phyloP scores from a whole-genome alignment of 1,139 yeast species.

The Eremothecium cymbalariae region DNA sequence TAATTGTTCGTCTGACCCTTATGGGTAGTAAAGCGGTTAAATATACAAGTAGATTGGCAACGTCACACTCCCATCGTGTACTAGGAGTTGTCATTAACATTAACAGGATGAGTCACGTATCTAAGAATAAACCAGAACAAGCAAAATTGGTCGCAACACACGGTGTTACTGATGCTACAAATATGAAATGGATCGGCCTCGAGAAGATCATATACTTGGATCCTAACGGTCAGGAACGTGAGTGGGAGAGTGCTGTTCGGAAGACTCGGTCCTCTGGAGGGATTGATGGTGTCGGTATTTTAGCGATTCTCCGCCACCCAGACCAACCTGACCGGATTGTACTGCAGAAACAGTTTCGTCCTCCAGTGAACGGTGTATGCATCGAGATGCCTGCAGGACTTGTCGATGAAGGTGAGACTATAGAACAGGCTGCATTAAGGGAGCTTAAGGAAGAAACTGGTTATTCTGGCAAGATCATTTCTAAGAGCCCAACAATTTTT shows the following conservation, averaged over 20 bases:
- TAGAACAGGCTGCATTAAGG: conserved; percentile 74
- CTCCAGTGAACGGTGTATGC: conserved; percentile 81
- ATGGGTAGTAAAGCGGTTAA: too few species aligned
- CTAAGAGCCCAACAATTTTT: conserved; percentile 50
- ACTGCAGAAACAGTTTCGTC: conserved; percentile 82
- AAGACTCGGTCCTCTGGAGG: conserved; percentile 60
- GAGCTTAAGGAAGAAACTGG: conserved; percentile 93
- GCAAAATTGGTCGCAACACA: conserved; percentile 35
- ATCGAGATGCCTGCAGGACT: conserved; percentile 95
- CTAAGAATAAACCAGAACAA: conserved; percentile 31
- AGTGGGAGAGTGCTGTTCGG: conserved; percentile 90
- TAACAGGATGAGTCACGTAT: conserved; percentile 2
- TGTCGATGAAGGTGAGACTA: conserved; percentile 72
- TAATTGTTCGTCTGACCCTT: too few species aligned
- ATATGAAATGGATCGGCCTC: conserved; percentile 51
- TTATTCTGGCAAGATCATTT: conserved; percentile 48
- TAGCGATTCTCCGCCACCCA: conserved; percentile 55
- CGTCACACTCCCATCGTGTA: too few species aligned
- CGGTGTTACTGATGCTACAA: conserved; percentile 35
- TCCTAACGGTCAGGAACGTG: conserved; percentile 51
- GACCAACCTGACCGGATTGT: conserved; percentile 48
- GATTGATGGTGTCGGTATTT: conserved; percentile 83
- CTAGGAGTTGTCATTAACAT: too few species aligned
- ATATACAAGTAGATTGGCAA: too few species aligned
- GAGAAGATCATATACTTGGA: conserved; percentile 59